Evolutionary conservation across 441 rosid species (phyloP), one percentile per base, ranked within the genome.

Genomic region (Arabidopsis lyrata): DNA sequence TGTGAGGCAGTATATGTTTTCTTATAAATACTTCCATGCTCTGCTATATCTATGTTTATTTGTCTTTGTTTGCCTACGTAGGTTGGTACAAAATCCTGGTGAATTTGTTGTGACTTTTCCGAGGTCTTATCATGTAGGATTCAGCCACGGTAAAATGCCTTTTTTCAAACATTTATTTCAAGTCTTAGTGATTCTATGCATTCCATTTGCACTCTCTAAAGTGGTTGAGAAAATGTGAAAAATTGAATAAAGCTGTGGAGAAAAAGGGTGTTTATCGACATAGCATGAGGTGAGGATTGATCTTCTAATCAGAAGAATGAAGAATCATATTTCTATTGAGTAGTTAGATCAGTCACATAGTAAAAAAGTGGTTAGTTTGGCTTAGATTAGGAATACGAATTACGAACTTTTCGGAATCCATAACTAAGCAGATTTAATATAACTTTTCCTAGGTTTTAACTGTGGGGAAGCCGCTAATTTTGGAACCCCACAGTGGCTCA

Each of bases 391-490:
- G 62, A 54, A 34, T 71, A 38, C 8, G 34, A 55, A 67, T 54
- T 48, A 75, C 44, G 20, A 36, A 73, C 1, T 39, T 58, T 36
- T n/a, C 45, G 8, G 52, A 65, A 60, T 47, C 45, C 41, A 22
- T 73, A 55, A 39, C 71, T 72, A 72, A 71, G 56, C 63, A 47
- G 42, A 55, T 62, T 44, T 35, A 54, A 66, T 53, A 22, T 36
- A 11, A 72, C 18, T 3, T 68, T 61, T 29, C 63, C 20, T 78
- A 90, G 98, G 98, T 82, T 96, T 96, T 83, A 96, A 94, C 81
- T 96, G 99, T 83, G 99, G 99, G 70, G 99, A 96, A 84, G 99
- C 99, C 45, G 98, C 99, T 75, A 96, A 94, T 79, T 93, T 96
- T 84, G 98, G 97, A 75, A 96, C 99, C 77, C 95, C 99, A 20